Conservation (phyloP, 352 stramenopile species). For the Plasmopara viticola region DNA sequence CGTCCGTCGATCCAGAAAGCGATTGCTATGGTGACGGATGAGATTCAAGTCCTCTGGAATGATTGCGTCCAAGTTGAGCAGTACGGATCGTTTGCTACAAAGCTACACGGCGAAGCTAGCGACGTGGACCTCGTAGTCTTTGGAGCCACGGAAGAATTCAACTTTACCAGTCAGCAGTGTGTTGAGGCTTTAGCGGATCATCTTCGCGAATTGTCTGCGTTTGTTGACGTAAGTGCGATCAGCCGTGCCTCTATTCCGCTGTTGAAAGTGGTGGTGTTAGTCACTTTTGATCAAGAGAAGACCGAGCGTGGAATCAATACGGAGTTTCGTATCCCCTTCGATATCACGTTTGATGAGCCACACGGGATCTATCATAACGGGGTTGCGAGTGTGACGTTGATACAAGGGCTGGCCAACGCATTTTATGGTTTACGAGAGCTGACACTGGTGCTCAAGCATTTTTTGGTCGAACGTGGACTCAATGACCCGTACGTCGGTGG, state of each 20-base stretch:
- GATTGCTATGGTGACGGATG: conserved; percentile 37
- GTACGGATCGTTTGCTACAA: conserved; percentile 72
- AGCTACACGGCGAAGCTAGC: conserved; percentile 53
- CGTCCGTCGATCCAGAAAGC: conserved; percentile 43
- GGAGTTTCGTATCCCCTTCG: conserved; percentile 52
- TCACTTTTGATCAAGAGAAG: conserved; percentile 17
- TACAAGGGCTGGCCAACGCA: conserved; percentile 49
- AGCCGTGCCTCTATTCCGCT: conserved; percentile 68
- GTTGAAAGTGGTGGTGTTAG: conserved; percentile 60
- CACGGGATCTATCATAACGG: conserved; percentile 53
- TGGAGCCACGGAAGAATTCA: conserved; percentile 41
- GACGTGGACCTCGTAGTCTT: conserved; percentile 82
- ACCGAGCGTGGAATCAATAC: background rate
- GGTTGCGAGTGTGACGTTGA: conserved; percentile 64
- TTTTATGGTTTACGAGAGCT: conserved; percentile 81
- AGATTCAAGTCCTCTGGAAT: conserved; percentile 48
- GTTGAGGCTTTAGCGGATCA: conserved; percentile 31
- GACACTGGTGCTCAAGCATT: conserved; percentile 86
- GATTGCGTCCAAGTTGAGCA: conserved; percentile 40
- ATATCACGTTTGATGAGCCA: conserved; percentile 82
- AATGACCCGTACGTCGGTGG: conserved; percentile 90
- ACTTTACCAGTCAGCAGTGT: conserved; percentile 49
- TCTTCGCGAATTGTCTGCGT: conserved; percentile 19
- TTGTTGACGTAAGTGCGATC: conserved; percentile 63
- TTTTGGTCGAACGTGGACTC: conserved; percentile 76